phyloP scores from a whole-genome alignment of 2,329 filamentous ascomycete genomes.

The Botrytis porri region DNA sequence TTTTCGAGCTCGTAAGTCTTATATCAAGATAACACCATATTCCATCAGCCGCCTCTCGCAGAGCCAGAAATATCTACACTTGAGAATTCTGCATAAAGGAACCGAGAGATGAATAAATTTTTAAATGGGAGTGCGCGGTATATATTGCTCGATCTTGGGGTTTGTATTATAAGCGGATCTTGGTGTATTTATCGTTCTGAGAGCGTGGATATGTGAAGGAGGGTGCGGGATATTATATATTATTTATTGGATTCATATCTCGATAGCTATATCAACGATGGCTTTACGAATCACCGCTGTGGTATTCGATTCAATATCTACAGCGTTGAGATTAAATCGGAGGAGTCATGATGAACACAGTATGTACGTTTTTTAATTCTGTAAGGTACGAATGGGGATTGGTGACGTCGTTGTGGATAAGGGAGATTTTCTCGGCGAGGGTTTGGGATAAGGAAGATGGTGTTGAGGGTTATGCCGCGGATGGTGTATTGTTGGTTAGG shows the following conservation, averaged over 20 bases:
- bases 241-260: background rate
- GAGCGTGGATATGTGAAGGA: conserved; percentile 38
- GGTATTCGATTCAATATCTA: conserved; percentile 20
- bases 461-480: conserved; percentile 46
- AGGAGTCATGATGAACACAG: conserved; percentile 47
- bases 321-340: conserved; percentile 38
- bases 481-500: conserved; percentile 47
- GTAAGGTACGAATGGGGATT: conserved; percentile 41
- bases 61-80: background rate
- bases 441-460: conserved; percentile 37
- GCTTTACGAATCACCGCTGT: conserved; percentile 30
- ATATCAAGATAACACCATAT: background rate
- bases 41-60: background rate
- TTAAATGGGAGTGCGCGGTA: conserved; percentile 42
- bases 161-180: conserved; percentile 41
- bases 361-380: conserved; percentile 46
- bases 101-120: conserved; percentile 46
- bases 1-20: background rate
- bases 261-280: background rate
- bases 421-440: conserved; percentile 37
- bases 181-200: conserved; percentile 39
- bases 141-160: conserved; percentile 37
- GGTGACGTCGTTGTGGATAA: conserved; percentile 43
- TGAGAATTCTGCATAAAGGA: conserved; percentile 42
- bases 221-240: background rate